Percentiles rank a stretch among this genome's conserved stretches.
Conservation (phyloP, 768 basidiomycete genomes). For the Panaeolus cyanescens region DNA sequence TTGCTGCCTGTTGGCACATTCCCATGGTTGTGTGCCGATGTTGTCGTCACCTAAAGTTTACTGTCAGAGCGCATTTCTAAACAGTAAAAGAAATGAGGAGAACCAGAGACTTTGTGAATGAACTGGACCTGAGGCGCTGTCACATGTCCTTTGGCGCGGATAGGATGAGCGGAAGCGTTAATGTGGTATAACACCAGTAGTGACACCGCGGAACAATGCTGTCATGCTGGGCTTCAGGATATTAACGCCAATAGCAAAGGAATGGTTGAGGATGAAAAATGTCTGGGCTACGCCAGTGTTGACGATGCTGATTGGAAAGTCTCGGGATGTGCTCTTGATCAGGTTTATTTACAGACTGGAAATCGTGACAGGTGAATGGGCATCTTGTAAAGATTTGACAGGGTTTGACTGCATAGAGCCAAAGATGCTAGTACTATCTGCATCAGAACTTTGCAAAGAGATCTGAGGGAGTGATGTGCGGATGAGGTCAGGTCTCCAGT, state of each 20-base stretch:
- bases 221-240: slow-evolving; percentile 54
- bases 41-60: slow-evolving; percentile 47
- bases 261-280: slow-evolving; percentile 61
- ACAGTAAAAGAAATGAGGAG: slow-evolving; percentile 13
- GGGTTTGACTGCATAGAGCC: slow-evolving; percentile 58
- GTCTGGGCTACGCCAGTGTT: slow-evolving; percentile 59
- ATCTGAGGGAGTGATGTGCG: slow-evolving; percentile 63
- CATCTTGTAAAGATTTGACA: slow-evolving; percentile 60
- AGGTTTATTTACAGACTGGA: slow-evolving; percentile 66
- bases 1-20: slow-evolving; percentile 69
- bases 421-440: slow-evolving; percentile 53
- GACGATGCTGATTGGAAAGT: slow-evolving; percentile 64
- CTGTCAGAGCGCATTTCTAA: not conserved
- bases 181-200: slow-evolving; percentile 60
- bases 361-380: slow-evolving; percentile 63
- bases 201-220: slow-evolving; percentile 55
- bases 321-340: slow-evolving; percentile 54
- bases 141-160: slow-evolving; percentile 62
- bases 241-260: slow-evolving; percentile 74
- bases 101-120: slow-evolving; percentile 53
- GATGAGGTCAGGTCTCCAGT: slow-evolving; percentile 66
- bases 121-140: slow-evolving; percentile 57
- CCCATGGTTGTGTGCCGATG: slow-evolving; percentile 51
- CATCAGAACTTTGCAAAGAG: slow-evolving; percentile 65
- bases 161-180: slow-evolving; percentile 56